Conservation (phyloP, 257 asterid species). For the Voacanga thouarsii region DNA sequence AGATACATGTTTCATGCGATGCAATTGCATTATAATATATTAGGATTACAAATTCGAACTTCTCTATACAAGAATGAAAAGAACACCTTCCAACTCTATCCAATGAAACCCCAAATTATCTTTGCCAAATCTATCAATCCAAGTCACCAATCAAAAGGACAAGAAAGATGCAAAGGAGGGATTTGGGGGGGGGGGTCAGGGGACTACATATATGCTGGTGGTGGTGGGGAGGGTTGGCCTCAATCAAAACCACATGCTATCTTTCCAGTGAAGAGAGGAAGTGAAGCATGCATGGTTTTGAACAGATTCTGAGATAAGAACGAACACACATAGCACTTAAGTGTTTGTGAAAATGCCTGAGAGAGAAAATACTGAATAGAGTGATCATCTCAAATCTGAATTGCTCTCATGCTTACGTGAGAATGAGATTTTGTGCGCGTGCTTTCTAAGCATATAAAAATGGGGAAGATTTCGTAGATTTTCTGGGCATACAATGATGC, state of each 20-base stretch:
- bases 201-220: neutral
- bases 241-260: neutral
- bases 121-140: neutral
- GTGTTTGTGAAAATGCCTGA: neutral
- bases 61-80: neutral
- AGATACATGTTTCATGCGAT: no score
- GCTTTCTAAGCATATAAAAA: conserved; percentile 37
- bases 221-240: neutral
- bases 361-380: neutral
- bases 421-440: conserved; percentile 46
- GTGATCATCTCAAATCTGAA: neutral
- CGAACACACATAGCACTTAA: neutral
- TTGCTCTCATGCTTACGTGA: conserved; percentile 35
- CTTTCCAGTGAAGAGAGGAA: neutral
- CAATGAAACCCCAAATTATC: no score
- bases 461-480: conserved; percentile 17
- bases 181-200: no score
- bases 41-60: no score
- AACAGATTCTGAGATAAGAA: neutral
- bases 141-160: neutral
- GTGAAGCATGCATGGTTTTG: neutral
- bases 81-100: neutral
- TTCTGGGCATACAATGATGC: conserved; percentile 44
- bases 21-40: neutral
- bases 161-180: neutral